Evolutionary conservation across 2,329 filamentous ascomycete genomes (phyloP), one percentile per base, ranked within the genome.

Genomic region (Ophiostoma montium): DNA sequence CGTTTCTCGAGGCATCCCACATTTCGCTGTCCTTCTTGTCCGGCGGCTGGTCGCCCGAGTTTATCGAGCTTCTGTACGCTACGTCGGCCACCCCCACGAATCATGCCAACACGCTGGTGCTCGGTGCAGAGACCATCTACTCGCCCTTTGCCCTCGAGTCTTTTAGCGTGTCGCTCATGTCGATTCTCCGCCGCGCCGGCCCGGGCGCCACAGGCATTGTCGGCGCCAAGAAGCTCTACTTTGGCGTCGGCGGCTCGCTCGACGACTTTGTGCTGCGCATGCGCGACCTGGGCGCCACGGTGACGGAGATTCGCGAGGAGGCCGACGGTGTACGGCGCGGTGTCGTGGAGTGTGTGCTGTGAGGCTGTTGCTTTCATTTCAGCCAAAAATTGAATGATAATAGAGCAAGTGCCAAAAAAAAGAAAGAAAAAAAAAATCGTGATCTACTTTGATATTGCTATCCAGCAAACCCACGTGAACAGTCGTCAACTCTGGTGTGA

Each of bases 81-180:
- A 12, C n/a, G 8, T 16, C 35, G 5, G 19, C 5, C 13, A 57
- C 62, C 10, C 27, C 9, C 11, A 15, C 1, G 36, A 12, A 3
- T 33, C 15, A 31, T 0, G 23, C 32, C 1, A 23, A 58, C 38
- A 73, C 71, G 13, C 63, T 84, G 27, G 66, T 89, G 5, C 66
- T 92, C 2, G 86, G 81, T 1, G 83, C 84, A 1, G 86, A 92
- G 64, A 92, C 86, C 0, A 90, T 92, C 41, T 92, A 92, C 64
- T 86, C 81, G 2, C 84, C 84, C 0, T 78, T 80, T 50, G 81
- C 83, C 0, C 71, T 88, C 19, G 67, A 69, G 33, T 72, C 78
- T 0, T 92, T 90, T 59, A 76, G 80, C 1, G 75, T 82, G 35
- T 79, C 80, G 5, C 67, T 88, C 12, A 70, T 82, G 38, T 66